Base-by-base conservation (phyloP, 2,329 filamentous ascomycete species). In the Trichoderma guizhouense region DNA sequence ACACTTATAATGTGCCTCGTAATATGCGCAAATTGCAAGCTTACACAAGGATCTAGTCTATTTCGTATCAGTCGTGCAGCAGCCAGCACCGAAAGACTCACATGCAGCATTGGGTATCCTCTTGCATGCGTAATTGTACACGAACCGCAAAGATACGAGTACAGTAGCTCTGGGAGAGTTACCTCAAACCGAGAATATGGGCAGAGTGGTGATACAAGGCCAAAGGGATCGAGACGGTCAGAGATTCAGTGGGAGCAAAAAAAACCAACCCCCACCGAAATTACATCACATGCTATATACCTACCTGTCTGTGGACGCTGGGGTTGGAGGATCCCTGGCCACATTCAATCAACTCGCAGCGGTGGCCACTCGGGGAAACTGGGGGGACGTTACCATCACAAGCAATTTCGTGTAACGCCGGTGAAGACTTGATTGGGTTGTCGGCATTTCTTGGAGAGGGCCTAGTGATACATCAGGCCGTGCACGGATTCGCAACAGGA, bases 341-440 rank as follows among this genome's bases (percentile, higher is more conserved):
- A 26, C 39, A 61, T 57, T 26, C 36, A 36, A 53, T 69, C 66
- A 62, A 47, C 67, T 62, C 55, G 67, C 67, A 53, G 53, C 67
- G 67, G 67, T 69, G 66, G 66, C 66, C 66, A 53, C 55, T 62
- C 57, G 57, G 66, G 66, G 39, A 62, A 69, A 69, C 66, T 69
- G 55, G 39, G 26, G 57, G 57, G 26, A 69, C n/a, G 67, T 61
- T 51, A 34, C 60, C 58, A 57, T 69, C 67, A 69, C 67, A 61
- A 62, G 67, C 57, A 69, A 69, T 69, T 30, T 69, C 67, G 67
- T 69, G 67, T 69, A 69, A 62, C 57, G 36, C 36, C 21, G 67
- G 67, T 62, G n/a, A 62, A 32, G 57, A 62, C 28, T 62, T 62
- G 39, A 69, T 69, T 69, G 57, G 67, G 30, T 36, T 34, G 18